These are phyloP conservation scores for Helicocarpus griseus DNA, from an alignment of 2,329 filamentous ascomycete species.

Conservation along the genomic window DNA sequence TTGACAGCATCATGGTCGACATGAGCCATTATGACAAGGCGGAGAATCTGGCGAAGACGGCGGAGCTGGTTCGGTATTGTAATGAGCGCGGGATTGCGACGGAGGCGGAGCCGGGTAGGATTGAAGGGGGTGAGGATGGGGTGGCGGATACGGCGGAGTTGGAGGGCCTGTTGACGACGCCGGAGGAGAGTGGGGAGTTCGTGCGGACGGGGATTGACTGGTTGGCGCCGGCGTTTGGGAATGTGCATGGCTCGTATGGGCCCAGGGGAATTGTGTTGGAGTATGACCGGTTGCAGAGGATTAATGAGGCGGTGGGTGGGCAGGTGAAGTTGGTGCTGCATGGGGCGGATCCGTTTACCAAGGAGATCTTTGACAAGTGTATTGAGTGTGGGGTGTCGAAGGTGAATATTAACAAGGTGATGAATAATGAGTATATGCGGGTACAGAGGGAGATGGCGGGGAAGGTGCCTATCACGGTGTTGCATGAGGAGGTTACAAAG, in stretches of 20 bases:
- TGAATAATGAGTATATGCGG: constrained; percentile 43
- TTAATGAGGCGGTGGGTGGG: constrained; percentile 41
- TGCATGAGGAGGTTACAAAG: constrained; percentile 46
- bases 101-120: constrained; percentile 62
- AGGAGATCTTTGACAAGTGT: constrained; percentile 46
- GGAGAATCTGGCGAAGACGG: constrained; percentile 57
- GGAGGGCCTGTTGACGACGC: constrained; percentile 55
- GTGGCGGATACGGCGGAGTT: constrained; percentile 57
- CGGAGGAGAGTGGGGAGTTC: constrained; percentile 61
- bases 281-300: constrained; percentile 43
- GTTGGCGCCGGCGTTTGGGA: constrained; percentile 66
- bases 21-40: constrained; percentile 64
- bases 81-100: constrained; percentile 57
- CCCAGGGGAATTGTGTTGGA: constrained; percentile 54
- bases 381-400: constrained; percentile 47
- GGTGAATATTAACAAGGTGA: constrained; percentile 51
- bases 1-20: constrained; percentile 68
- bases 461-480: constrained; percentile 41
- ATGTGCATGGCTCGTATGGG: constrained; percentile 66
- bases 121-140: constrained; percentile 66
- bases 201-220: constrained; percentile 62
- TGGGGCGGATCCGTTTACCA: constrained; percentile 48
- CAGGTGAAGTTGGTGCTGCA: constrained; percentile 47
- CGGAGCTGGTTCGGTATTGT: constrained; percentile 53
- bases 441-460: constrained; percentile 42